These are phyloP conservation scores for Penicillium sp. DNA, from an alignment of 2,329 filamentous ascomycete genomes.

Conservation along the genomic window DNA sequence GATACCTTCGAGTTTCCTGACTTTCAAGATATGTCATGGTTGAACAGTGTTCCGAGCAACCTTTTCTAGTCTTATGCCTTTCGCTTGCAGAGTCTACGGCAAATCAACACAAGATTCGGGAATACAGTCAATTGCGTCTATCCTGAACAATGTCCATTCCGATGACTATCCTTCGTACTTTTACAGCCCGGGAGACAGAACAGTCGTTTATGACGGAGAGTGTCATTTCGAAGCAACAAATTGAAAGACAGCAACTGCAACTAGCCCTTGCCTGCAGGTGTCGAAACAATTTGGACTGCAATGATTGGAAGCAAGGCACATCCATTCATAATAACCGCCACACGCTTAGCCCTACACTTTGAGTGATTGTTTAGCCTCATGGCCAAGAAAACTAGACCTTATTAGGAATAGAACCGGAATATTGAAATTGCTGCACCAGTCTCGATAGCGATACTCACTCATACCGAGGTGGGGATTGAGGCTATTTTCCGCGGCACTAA, in stretches of 20 bases:
- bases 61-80: constrained; percentile 18
- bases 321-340: constrained; percentile 40
- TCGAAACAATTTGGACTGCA: constrained; percentile 28
- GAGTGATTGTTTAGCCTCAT: no score
- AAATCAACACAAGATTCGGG: not conserved
- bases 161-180: not conserved
- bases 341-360: no score
- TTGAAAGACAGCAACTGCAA: not conserved
- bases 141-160: not conserved
- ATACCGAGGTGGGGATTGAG: no score
- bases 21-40: constrained; percentile 37
- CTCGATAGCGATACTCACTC: no score
- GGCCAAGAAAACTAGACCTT: no score
- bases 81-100: not conserved
- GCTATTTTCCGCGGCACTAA: no score
- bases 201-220: no score
- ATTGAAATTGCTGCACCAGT: no score
- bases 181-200: not conserved
- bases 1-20: constrained; percentile 30
- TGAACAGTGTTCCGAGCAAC: constrained; percentile 35
- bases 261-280: not conserved
- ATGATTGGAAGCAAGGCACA: constrained; percentile 33
- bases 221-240: not conserved
- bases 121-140: not conserved
- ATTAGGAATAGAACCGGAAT: no score